Conservation (phyloP, 2,329 filamentous ascomycete genomes). For the Chaetothyriales sp. region DNA sequence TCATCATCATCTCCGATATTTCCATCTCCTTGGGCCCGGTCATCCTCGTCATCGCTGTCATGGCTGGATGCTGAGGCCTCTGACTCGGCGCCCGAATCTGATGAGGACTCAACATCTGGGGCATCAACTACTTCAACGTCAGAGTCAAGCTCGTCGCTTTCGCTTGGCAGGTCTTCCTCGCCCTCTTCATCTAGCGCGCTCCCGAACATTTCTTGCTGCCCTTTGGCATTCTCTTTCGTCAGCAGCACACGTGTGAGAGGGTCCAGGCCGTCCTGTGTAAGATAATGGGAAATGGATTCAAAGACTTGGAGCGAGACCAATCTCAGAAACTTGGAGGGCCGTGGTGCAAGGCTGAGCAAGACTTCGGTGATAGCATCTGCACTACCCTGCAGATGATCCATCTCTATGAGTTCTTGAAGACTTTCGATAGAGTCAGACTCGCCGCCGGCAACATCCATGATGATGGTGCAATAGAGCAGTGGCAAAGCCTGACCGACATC, state of each 20-base stretch:
- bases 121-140: constrained; percentile 27
- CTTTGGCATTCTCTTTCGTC: constrained; percentile 66
- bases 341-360: constrained; percentile 75
- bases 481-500: neutral
- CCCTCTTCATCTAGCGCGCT: constrained; percentile 40
- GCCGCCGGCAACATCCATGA: constrained; percentile 81
- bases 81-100: neutral
- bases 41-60: constrained; percentile 35
- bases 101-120: constrained; percentile 9
- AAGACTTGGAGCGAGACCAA: constrained; percentile 84
- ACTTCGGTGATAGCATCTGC: constrained; percentile 75
- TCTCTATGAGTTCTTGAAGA: constrained; percentile 66
- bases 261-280: constrained; percentile 60
- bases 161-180: constrained; percentile 26
- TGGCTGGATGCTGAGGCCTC: constrained; percentile 30
- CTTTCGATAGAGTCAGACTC: constrained; percentile 75
- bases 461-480: constrained; percentile 67
- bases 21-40: constrained; percentile 29
- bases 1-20: constrained; percentile 20
- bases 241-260: constrained; percentile 52
- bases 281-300: constrained; percentile 59
- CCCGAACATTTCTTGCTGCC: constrained; percentile 76
- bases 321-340: constrained; percentile 69
- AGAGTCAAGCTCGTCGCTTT: constrained; percentile 26
- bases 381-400: constrained; percentile 32